Percentiles rank a stretch among this genome's conserved stretches.
Evolutionary conservation across 73 alveolate species (phyloP).

Genomic region (Stentor coeruleus): DNA sequence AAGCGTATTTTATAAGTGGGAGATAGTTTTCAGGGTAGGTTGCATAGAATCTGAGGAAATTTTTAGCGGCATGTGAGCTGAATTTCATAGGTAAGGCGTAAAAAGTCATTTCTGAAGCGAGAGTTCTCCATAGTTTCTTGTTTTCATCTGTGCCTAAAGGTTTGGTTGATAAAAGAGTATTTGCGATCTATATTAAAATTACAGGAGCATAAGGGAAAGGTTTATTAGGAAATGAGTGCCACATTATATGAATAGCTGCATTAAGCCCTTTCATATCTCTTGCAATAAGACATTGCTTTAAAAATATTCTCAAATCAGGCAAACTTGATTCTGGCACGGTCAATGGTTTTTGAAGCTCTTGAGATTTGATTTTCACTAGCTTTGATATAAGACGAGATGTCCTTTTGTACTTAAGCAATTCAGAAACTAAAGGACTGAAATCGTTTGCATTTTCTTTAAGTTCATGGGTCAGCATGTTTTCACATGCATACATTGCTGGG

Average conservation of each 20-base stretch:
- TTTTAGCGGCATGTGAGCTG: not conserved
- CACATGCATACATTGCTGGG: no score
- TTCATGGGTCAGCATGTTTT: no score
- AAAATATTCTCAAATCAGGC: not conserved
- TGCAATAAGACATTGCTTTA: not conserved
- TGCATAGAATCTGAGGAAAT: not conserved
- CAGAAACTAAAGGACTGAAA: no score
- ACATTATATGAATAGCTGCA: not conserved
- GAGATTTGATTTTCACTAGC: not conserved
- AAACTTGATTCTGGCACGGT: not conserved
- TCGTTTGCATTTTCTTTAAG: no score
- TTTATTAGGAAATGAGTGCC: not conserved
- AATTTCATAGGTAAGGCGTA: not conserved
- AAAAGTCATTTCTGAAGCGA: not conserved
- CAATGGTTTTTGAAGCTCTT: not conserved
- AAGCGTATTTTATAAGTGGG: not conserved
- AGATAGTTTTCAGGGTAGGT: not conserved
- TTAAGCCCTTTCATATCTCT: not conserved
- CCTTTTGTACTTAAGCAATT: not conserved
- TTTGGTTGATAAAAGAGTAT: not conserved
- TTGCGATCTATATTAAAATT: not conserved
- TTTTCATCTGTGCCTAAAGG: slow-evolving; percentile 18
- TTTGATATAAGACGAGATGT: not conserved
- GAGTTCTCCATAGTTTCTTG: not conserved
- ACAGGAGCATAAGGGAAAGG: not conserved